phyloP scores from a whole-genome alignment of 176 grass and related monocot genomes.

The Bonia amplexicaulis region DNA sequence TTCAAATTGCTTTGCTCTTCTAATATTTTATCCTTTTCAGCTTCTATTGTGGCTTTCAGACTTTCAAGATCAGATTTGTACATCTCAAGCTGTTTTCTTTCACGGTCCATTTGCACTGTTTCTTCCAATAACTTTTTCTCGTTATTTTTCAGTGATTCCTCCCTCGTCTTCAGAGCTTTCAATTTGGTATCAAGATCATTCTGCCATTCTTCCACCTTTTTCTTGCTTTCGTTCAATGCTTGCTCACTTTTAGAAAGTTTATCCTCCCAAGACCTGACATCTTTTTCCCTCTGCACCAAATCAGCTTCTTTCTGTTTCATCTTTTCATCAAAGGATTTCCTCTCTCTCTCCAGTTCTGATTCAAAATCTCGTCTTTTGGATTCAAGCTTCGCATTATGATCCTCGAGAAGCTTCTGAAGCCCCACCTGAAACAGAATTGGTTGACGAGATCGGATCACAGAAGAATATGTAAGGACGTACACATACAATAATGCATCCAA shows the following conservation, averaged over 20 bases:
- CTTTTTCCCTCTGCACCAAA: conserved; percentile 65
- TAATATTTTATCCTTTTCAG: conserved; percentile 56
- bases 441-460: conserved; percentile 3
- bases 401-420: conserved; percentile 79
- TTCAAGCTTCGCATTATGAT: conserved; percentile 67
- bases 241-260: conserved; percentile 60
- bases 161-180: conserved; percentile 70
- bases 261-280: conserved; percentile 45
- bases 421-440: conserved; percentile 47
- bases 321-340: conserved; percentile 61
- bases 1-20: conserved; percentile 68
- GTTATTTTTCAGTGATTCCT: conserved; percentile 56
- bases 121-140: conserved; percentile 58
- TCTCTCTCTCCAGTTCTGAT: conserved; percentile 54
- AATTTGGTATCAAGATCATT: conserved; percentile 72
- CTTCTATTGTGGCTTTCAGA: conserved; percentile 53
- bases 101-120: conserved; percentile 46
- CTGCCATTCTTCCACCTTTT: conserved; percentile 57
- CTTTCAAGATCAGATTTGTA: conserved; percentile 56
- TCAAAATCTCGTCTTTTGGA: conserved; percentile 66
- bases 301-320: conserved; percentile 43
- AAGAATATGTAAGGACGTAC: neutral
- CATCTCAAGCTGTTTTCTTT: conserved; percentile 35
- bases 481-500: neutral
- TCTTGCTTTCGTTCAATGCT: conserved; percentile 51